phyloP scores from a whole-genome alignment of 768 basidiomycete genomes.

The Mycena polygramma region DNA sequence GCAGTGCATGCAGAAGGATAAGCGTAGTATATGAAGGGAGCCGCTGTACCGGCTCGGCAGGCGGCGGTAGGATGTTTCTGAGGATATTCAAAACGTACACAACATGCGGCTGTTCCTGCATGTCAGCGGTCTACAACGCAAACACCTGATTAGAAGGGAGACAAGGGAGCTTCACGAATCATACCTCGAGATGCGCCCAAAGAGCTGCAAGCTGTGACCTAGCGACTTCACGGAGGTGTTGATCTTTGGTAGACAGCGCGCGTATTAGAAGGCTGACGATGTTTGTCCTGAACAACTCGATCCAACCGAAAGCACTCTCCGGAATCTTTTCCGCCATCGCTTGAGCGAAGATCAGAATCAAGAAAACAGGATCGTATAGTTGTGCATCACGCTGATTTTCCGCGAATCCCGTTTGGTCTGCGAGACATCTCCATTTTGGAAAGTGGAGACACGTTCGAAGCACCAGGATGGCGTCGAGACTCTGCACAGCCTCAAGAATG shows the following conservation, averaged over 20 bases:
- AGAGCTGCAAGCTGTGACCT: constrained; percentile 72
- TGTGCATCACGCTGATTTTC: constrained; percentile 50
- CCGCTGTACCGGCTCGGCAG: constrained; percentile 60
- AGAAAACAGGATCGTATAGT: constrained; percentile 86
- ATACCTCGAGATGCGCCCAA: constrained; percentile 73
- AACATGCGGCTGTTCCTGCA: constrained; percentile 85
- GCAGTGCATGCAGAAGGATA: constrained; percentile 84
- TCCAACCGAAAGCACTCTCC: constrained; percentile 79
- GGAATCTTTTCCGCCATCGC: constrained; percentile 73
- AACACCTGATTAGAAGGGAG: constrained; percentile 13
- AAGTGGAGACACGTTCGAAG: constrained; percentile 81
- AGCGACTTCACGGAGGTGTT: constrained; percentile 70
- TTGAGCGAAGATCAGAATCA: constrained; percentile 75
- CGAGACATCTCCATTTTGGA: constrained; percentile 72
- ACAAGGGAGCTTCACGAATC: constrained; percentile 37
- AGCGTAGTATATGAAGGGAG: constrained; percentile 86
- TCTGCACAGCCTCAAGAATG: constrained; percentile 75
- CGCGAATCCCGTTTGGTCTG: constrained; percentile 47
- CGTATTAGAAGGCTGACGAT: constrained; percentile 80
- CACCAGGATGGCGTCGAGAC: constrained; percentile 75
- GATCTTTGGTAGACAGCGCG: constrained; percentile 76
- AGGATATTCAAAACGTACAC: constrained; percentile 76
- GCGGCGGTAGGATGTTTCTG: constrained; percentile 66
- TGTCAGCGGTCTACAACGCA: constrained; percentile 62
- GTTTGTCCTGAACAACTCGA: constrained; percentile 88